These are phyloP conservation scores for Nidula niveotomentosa DNA, from an alignment of 1,284 basidiomycete species.

Conservation along the genomic window DNA sequence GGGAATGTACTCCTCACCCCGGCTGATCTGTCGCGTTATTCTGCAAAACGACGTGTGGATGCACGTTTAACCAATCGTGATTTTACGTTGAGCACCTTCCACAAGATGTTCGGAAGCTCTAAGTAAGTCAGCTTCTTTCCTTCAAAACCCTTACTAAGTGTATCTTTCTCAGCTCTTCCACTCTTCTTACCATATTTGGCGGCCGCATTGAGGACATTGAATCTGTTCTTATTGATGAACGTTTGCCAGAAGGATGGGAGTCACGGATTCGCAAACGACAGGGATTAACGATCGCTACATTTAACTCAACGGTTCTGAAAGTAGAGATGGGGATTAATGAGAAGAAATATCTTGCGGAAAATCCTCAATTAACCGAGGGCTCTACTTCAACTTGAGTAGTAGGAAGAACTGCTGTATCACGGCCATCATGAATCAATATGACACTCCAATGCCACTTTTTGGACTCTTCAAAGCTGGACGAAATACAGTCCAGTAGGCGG, in stretches of 20 bases:
- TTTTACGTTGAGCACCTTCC: constrained; percentile 45
- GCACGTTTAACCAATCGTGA: constrained; percentile 51
- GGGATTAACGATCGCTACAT: constrained; percentile 58
- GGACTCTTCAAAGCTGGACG: too few relatives aligned
- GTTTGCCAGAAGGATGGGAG: constrained; percentile 70
- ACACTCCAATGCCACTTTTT: too few relatives aligned
- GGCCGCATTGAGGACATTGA: constrained; percentile 57
- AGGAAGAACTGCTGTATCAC: too few relatives aligned
- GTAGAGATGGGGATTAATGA: constrained; percentile 45
- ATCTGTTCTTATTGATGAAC: constrained; percentile 59
- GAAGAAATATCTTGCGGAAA: constrained; percentile 18
- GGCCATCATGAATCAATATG: too few relatives aligned
- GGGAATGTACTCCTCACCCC: constrained; percentile 47
- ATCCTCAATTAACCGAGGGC: neutral
- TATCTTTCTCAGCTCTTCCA: constrained; percentile 43
- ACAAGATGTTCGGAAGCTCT: constrained; percentile 63
- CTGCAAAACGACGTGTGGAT: constrained; percentile 57
- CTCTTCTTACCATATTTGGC: constrained; percentile 63
- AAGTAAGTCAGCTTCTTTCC: constrained; percentile 47
- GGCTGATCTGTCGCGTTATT: constrained; percentile 56
- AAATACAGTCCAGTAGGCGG: too few relatives aligned
- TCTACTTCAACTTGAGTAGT: too few relatives aligned
- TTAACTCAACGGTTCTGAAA: constrained; percentile 54
- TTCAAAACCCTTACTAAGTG: neutral
- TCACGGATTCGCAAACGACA: constrained; percentile 47